Base-by-base conservation (phyloP, 2,329 filamentous ascomycete species). In the Xylaria multiplex region DNA sequence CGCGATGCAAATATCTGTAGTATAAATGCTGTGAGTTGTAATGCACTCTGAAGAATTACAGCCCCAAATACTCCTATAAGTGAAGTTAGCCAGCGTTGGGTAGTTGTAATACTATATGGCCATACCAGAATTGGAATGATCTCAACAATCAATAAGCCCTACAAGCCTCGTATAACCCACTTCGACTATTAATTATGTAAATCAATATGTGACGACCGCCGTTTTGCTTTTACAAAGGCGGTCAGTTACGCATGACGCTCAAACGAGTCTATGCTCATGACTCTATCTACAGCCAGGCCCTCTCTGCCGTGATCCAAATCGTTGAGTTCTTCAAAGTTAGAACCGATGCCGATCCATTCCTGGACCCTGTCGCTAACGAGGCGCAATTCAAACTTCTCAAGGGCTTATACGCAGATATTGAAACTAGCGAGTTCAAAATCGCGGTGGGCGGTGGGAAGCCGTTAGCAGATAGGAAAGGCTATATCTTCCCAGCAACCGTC, bases 211-310 rank as follows among this genome's bases (percentile, higher is more conserved):
- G n/a, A n/a, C n/a, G n/a, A n/a, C n/a, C n/a, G n/a, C 13, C 84
- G 84, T 76, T 77, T 58, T 9, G 49, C 66, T 1, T 67, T 72
- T 35, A 27, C 19, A 58, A 58, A n/a, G 27, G 27, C 9, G 57
- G 48, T 13, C 46, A 50, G 14, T 30, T 60, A 42, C 85, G 83
- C 70, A 79, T 84, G 19, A 79, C 80, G n/a, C 80, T 78, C 13
- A 84, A 84, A 71, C 80, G 84, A 3, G 76, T 87, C 60, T 89
- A 88, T 77, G 83, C 89, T 50, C 85, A 88, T 73, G 74, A 82
- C 64, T 75, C 77, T 37, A 83, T 85, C 69, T 84, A 84, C 71
- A 72, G 80, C 27, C 70, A 77, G 19, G 82, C 84, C 71, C 72
- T 82, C n/a, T 67, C 79, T 67, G 81, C 77, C 14, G 79, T 83